Conservation (phyloP, 805 yeast genomes). For the Saccharomycopsis fodiens region DNA sequence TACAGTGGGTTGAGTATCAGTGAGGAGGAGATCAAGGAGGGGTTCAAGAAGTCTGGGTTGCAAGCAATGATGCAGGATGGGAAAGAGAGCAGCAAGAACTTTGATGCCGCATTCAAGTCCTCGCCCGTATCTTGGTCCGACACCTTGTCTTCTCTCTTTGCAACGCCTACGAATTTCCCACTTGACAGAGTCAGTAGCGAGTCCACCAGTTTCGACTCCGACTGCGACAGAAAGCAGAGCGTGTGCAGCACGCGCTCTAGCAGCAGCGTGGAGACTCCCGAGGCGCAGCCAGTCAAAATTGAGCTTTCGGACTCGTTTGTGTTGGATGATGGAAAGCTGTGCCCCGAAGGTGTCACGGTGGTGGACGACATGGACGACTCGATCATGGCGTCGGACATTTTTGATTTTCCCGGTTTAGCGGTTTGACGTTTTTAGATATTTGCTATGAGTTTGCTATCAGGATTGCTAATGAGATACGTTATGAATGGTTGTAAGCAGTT, state of each 20-base stretch:
- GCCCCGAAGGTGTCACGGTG: background rate
- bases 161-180: too few relatives aligned
- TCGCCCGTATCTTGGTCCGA: too few relatives aligned
- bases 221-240: background rate
- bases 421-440: too few relatives aligned
- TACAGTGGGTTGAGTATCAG: constrained; percentile 3
- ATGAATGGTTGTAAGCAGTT: too few relatives aligned
- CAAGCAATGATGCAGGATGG: too few relatives aligned
- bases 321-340: background rate
- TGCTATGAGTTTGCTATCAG: too few relatives aligned
- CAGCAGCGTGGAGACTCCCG: too few relatives aligned
- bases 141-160: too few relatives aligned
- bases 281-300: background rate
- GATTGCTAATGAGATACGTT: too few relatives aligned
- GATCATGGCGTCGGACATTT: background rate
- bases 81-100: background rate
- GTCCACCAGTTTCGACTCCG: background rate
- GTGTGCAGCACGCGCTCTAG: background rate
- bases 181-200: too few relatives aligned
- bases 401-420: too few relatives aligned
- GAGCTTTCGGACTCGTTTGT: background rate
- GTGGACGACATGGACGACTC: background rate
- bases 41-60: background rate
- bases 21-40: background rate
- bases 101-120: too few relatives aligned